These are phyloP conservation scores for Trifolium repens DNA, from an alignment of 306 rosid genomes.

Conservation along the genomic window DNA sequence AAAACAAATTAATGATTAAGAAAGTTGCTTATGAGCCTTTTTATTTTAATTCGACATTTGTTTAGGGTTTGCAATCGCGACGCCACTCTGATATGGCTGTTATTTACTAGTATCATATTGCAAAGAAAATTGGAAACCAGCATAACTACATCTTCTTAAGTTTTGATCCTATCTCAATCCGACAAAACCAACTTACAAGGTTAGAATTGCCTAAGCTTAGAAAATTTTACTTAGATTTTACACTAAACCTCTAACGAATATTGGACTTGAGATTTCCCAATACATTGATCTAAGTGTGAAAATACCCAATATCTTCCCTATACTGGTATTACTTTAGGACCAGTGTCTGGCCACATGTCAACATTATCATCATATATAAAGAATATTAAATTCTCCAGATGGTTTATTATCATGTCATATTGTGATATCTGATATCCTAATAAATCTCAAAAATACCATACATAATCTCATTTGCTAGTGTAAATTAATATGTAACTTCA, in stretches of 20 bases:
- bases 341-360: neutral
- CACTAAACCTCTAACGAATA: neutral
- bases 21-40: conserved; percentile 9
- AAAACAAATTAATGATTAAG: conserved; percentile 30
- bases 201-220: neutral
- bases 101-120: conserved; percentile 12
- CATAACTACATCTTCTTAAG: neutral
- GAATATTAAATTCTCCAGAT: neutral
- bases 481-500: neutral
- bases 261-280: no score
- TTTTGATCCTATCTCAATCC: neutral
- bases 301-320: neutral
- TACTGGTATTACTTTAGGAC: neutral
- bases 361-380: neutral
- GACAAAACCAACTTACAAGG: neutral
- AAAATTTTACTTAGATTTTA: neutral
- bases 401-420: neutral
- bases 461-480: neutral
- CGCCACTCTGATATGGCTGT: neutral
- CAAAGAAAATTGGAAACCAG: neutral
- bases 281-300: neutral
- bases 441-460: neutral
- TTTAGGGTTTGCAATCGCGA: neutral
- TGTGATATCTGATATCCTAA: conserved; percentile 1
- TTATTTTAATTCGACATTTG: neutral